A percentile compares a stretch with the other conserved stretches of the same genome.
phyloP scores from a whole-genome alignment of 1,139 yeast genomes.

The Sugiyamaella grinbergsii region DNA sequence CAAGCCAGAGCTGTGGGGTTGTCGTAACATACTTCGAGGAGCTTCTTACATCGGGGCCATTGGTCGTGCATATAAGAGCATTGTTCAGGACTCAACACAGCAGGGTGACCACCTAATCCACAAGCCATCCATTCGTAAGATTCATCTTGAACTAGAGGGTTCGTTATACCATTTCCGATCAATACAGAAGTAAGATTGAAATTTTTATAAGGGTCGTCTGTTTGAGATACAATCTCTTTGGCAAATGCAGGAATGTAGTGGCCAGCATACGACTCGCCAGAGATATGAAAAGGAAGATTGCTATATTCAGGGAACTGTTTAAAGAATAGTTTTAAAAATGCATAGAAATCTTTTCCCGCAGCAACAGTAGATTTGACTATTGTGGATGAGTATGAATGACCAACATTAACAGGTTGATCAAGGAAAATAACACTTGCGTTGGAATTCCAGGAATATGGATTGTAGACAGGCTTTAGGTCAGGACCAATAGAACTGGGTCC shows the following conservation, averaged over 20 bases:
- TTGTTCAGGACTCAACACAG: slow-evolving; percentile 76
- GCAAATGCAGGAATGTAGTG: slow-evolving; percentile 84
- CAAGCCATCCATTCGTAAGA: slow-evolving; percentile 97
- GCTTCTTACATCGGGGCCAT: slow-evolving; percentile 77
- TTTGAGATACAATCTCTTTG: slow-evolving; percentile 67
- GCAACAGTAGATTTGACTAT: slow-evolving; percentile 63
- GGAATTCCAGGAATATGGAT: slow-evolving; percentile 84
- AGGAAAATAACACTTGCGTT: slow-evolving; percentile 89
- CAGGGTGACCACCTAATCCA: slow-evolving; percentile 85
- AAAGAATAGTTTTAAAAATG: slow-evolving; percentile 74
- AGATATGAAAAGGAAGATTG: slow-evolving; percentile 65
- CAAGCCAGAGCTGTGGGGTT: slow-evolving; percentile 82
- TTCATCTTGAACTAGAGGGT: slow-evolving; percentile 84
- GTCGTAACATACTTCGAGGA: slow-evolving; percentile 80
- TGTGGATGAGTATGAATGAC: slow-evolving; percentile 70
- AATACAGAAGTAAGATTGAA: slow-evolving; percentile 85
- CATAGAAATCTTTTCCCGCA: slow-evolving; percentile 76
- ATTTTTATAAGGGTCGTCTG: slow-evolving; percentile 52
- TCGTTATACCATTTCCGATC: slow-evolving; percentile 96
- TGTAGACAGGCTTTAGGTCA: slow-evolving; percentile 67
- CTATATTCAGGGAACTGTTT: slow-evolving; percentile 69
- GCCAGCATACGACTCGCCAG: slow-evolving; percentile 90
- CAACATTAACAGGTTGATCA: slow-evolving; percentile 95
- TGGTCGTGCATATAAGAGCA: slow-evolving; percentile 74
- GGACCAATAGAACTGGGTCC: slow-evolving; percentile 79